A percentile compares a stretch with the other conserved stretches of the same genome.
These are phyloP conservation scores for Diplodia seriata DNA, from an alignment of 2,329 filamentous ascomycete genomes.

Conservation along the genomic window DNA sequence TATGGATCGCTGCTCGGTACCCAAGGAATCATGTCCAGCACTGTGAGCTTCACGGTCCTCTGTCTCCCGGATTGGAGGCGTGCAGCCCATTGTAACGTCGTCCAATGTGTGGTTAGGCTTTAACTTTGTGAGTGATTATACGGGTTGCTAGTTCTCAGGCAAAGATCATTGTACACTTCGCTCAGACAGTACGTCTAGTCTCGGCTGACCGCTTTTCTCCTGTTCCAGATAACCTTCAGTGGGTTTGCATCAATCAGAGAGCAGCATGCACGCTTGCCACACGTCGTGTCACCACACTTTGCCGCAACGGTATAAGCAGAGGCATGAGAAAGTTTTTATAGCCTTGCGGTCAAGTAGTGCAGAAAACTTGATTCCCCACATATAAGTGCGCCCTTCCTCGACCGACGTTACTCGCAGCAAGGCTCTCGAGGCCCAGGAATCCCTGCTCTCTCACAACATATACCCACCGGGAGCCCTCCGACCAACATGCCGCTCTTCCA, in stretches of 20 bases:
- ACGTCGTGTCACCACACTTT: not conserved
- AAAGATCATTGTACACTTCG: not conserved
- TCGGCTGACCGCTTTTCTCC: not conserved
- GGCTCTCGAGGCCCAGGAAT: not conserved
- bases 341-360: not conserved
- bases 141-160: not conserved
- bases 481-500: conserved; percentile 24
- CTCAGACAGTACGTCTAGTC: too few relatives aligned
- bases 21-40: not conserved
- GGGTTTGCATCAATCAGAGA: not conserved
- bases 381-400: not conserved
- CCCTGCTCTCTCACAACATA: not conserved
- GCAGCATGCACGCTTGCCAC: not conserved
- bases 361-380: not conserved
- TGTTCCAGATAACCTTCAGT: not conserved
- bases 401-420: not conserved
- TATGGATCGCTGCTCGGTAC: not conserved
- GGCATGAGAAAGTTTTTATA: not conserved
- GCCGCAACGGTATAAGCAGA: not conserved
- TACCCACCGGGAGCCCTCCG: too few relatives aligned
- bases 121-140: not conserved
- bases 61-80: not conserved
- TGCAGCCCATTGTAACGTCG: not conserved
- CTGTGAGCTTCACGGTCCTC: not conserved
- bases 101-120: not conserved